Conservation (phyloP, 1,139 yeast species). For the Taphrina populina region DNA sequence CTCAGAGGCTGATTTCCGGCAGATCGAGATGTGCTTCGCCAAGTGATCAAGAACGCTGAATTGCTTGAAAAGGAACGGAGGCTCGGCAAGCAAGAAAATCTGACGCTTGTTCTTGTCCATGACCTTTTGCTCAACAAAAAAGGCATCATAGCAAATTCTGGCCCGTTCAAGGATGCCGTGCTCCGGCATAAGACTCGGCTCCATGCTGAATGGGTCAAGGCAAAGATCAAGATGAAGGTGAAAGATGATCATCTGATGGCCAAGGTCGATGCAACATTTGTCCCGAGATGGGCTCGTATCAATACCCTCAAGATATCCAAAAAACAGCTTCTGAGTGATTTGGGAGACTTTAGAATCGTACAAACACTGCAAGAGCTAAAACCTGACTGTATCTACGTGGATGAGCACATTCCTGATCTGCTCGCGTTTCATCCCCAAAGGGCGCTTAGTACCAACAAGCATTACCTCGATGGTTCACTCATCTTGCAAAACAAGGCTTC, state of each 20-base stretch:
- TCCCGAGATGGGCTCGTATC: constrained; percentile 84
- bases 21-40: constrained; percentile 31
- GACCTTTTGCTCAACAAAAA: constrained; percentile 73
- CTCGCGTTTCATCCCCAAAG: constrained; percentile 59
- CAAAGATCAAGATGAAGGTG: constrained; percentile 52
- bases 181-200: constrained; percentile 74
- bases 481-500: constrained; percentile 96
- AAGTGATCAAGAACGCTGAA: constrained; percentile 32
- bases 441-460: constrained; percentile 18
- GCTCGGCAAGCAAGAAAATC: constrained; percentile 40
- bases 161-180: constrained; percentile 78
- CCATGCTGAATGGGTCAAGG: constrained; percentile 74
- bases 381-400: constrained; percentile 49
- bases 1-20: neutral
- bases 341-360: constrained; percentile 49
- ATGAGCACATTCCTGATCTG: constrained; percentile 58
- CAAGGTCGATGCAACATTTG: constrained; percentile 43
- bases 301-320: constrained; percentile 57
- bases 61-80: constrained; percentile 43
- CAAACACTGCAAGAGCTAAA: constrained; percentile 51
- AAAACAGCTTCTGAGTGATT: constrained; percentile 50
- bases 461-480: constrained; percentile 67
- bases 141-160: constrained; percentile 88
- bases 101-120: constrained; percentile 69
- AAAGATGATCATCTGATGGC: constrained; percentile 35